Evolutionary conservation across 148 eudicot genomes (phyloP).

Genomic region (Salicornia ramosissima): DNA sequence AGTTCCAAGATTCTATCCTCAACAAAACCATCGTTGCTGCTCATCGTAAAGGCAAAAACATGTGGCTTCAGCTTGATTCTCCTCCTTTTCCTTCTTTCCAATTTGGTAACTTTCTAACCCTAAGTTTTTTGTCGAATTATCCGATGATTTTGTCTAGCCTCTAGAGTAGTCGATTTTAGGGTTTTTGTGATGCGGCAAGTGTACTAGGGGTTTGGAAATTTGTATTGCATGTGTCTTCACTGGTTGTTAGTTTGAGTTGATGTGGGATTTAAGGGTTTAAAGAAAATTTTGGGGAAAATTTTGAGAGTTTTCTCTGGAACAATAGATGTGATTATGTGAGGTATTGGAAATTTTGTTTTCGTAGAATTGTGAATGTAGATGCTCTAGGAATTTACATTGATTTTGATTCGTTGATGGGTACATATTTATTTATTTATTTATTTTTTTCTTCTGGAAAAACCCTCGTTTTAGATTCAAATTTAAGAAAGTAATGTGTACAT

Average conservation of each 20-base stretch:
- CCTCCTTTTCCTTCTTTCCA: slow-evolving; percentile 95
- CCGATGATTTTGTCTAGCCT: background rate
- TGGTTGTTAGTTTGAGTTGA: too few species aligned
- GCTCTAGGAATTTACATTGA: background rate
- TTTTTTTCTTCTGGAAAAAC: too few species aligned
- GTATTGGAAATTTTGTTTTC: background rate
- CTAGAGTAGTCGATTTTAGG: background rate
- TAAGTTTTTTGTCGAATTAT: slow-evolving; percentile 11
- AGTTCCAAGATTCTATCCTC: slow-evolving; percentile 56
- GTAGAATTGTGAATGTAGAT: background rate
- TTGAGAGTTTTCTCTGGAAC: too few species aligned
- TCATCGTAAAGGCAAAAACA: slow-evolving; percentile 86
- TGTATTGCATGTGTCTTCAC: background rate
- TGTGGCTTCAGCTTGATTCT: slow-evolving; percentile 92
- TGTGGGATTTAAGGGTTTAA: too few species aligned
- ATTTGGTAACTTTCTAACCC: slow-evolving; percentile 62
- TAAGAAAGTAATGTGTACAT: background rate
- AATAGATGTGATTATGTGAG: too few species aligned
- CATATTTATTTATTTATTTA: background rate
- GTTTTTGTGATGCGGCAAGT: background rate
- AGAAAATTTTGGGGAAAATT: too few species aligned
- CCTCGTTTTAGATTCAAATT: background rate
- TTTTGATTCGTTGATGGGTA: background rate
- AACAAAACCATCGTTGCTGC: slow-evolving; percentile 80
- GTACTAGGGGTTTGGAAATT: background rate